Conservation (phyloP, 371 early-diverging fungal genomes). For the Paraphysoderma sedebokerense region DNA sequence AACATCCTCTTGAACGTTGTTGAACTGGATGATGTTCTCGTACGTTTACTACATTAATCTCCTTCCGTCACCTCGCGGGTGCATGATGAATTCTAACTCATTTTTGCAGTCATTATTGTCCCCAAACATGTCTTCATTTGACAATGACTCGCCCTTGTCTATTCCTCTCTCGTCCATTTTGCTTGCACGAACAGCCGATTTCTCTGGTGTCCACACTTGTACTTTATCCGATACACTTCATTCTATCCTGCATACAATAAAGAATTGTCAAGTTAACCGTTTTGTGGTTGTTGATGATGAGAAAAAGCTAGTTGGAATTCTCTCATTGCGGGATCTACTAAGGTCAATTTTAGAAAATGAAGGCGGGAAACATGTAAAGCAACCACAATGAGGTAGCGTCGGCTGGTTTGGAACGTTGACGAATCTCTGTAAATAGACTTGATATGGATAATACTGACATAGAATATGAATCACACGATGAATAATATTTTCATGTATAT, state of each 20-base stretch:
- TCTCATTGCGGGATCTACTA: slow-evolving; percentile 74
- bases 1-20: slow-evolving; percentile 77
- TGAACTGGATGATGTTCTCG: slow-evolving; percentile 85
- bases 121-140: too few relatives aligned
- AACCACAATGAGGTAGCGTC: too few relatives aligned
- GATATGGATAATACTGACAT: too few relatives aligned
- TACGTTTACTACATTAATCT: slow-evolving; percentile 17
- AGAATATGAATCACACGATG: too few relatives aligned
- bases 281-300: slow-evolving; percentile 76
- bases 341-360: too few relatives aligned
- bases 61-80: too few relatives aligned
- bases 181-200: slow-evolving; percentile 28
- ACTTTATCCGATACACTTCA: slow-evolving; percentile 63
- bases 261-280: slow-evolving; percentile 66
- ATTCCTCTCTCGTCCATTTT: not conserved
- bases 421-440: too few relatives aligned
- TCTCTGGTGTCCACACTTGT: slow-evolving; percentile 88
- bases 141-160: too few relatives aligned
- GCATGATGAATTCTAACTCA: not conserved
- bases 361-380: too few relatives aligned
- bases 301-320: slow-evolving; percentile 62
- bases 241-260: slow-evolving; percentile 69
- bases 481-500: too few relatives aligned
- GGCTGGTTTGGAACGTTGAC: too few relatives aligned
- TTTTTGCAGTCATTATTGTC: too few relatives aligned